Conservation (phyloP, 495 filamentous ascomycete species). For the Hypoxylon lenormandii region DNA sequence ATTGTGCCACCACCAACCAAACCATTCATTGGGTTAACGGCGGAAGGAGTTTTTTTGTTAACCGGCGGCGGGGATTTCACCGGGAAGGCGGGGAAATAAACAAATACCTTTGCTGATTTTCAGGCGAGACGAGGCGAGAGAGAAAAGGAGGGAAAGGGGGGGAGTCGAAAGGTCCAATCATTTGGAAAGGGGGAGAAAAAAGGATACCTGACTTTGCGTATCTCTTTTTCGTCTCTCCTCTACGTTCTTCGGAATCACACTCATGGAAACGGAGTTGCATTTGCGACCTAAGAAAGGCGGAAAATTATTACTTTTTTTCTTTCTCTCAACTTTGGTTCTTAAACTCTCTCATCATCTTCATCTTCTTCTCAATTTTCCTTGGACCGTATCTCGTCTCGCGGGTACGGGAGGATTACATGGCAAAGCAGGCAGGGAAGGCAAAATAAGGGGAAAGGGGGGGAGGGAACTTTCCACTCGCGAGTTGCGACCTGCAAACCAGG, state of each 20-base stretch:
- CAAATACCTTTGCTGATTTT: conserved; percentile 6
- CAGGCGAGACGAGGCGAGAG: background rate
- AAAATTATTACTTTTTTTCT: conserved; percentile 26
- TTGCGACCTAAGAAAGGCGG: conserved; percentile 40
- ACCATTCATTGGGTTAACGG: conserved; percentile 34
- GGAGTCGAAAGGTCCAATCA: background rate
- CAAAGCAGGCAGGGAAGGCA: too few species aligned
- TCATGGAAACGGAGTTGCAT: conserved; percentile 47
- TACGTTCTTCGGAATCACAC: background rate
- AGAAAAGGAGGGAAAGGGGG: background rate
- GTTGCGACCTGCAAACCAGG: background rate
- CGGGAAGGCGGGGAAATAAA: background rate
- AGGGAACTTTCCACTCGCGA: too few species aligned
- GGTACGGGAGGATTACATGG: conserved; percentile 4
- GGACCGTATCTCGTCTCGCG: conserved; percentile 7
- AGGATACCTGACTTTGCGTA: background rate
- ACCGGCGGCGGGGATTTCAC: background rate
- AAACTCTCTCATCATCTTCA: too few species aligned
- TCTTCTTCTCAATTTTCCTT: conserved; percentile 16
- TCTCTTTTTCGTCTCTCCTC: conserved; percentile 20
- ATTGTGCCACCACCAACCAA: conserved; percentile 39
- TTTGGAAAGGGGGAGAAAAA: background rate
- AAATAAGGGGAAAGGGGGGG: too few species aligned
- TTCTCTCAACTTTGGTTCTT: background rate
- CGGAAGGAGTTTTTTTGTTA: conserved; percentile 31